These are phyloP conservation scores for Backusella circina DNA, from an alignment of 192 early-diverging fungal species.

Conservation along the genomic window DNA sequence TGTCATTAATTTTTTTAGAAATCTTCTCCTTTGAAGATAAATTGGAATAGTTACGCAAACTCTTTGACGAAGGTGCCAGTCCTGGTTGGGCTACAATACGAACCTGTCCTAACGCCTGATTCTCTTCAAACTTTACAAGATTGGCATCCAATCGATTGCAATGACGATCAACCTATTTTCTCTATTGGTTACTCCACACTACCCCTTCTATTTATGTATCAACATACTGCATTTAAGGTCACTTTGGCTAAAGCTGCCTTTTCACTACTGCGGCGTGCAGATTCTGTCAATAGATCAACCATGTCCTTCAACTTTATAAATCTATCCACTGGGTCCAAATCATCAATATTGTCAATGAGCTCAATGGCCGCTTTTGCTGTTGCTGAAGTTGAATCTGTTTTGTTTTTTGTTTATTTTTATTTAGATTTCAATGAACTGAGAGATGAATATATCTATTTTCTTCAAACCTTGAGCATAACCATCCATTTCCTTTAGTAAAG, in stretches of 20 bases:
- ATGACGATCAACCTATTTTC: constrained; percentile 14
- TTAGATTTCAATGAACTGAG: neutral
- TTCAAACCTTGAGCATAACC: constrained; percentile 59
- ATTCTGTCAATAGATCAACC: constrained; percentile 61
- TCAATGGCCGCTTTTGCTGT: constrained; percentile 62
- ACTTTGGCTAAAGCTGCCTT: constrained; percentile 90
- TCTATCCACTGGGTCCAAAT: constrained; percentile 47
- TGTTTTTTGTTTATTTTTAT: too few species aligned
- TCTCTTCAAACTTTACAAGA: constrained; percentile 22
- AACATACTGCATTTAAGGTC: constrained; percentile 83
- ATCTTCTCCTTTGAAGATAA: constrained; percentile 20
- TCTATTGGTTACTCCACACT: neutral
- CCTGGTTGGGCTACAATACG: constrained; percentile 12
- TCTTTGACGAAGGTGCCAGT: constrained; percentile 13
- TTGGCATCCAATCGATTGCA: constrained; percentile 22
- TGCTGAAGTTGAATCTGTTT: constrained; percentile 8
- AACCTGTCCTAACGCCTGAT: neutral
- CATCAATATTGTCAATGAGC: constrained; percentile 63
- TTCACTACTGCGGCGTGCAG: constrained; percentile 82
- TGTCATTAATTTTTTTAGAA: constrained; percentile 15
- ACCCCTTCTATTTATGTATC: neutral
- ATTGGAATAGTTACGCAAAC: neutral
- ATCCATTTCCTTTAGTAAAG: constrained; percentile 90
- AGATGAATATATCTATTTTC: too few species aligned
- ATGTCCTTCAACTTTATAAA: constrained; percentile 49